These are phyloP conservation scores for Nepenthes gracilis DNA, from an alignment of 148 eudicot genomes.

Conservation along the genomic window DNA sequence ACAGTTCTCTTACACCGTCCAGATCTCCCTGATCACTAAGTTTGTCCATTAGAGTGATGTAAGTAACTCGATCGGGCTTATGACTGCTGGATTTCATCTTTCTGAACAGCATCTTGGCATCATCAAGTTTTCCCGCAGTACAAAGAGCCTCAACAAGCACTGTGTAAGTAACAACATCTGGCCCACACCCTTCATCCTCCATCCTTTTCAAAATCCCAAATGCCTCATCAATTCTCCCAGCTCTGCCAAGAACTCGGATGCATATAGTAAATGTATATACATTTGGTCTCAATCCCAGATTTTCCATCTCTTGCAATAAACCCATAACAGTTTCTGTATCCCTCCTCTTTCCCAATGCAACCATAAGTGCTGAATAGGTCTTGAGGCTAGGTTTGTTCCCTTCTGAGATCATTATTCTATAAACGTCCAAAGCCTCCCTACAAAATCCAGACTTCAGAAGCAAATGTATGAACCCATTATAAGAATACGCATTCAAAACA, in stretches of 20 bases:
- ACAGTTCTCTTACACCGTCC: slow-evolving; percentile 50
- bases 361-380: slow-evolving; percentile 96
- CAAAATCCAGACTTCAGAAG: slow-evolving; percentile 61
- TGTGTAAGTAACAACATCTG: slow-evolving; percentile 78
- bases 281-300: slow-evolving; percentile 77
- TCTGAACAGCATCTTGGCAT: slow-evolving; percentile 53
- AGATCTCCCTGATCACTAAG: slow-evolving; percentile 69
- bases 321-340: slow-evolving; percentile 67
- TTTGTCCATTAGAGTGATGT: slow-evolving; percentile 75
- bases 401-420: slow-evolving; percentile 59
- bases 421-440: slow-evolving; percentile 65
- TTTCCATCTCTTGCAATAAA: slow-evolving; percentile 72
- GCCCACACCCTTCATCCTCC: slow-evolving; percentile 72
- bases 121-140: slow-evolving; percentile 50
- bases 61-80: slow-evolving; percentile 87
- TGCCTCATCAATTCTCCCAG: slow-evolving; percentile 42
- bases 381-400: slow-evolving; percentile 82
- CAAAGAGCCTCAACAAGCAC: slow-evolving; percentile 86
- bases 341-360: slow-evolving; percentile 76
- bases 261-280: slow-evolving; percentile 88
- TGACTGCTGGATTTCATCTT: slow-evolving; percentile 71
- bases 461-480: slow-evolving; percentile 79
- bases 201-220: slow-evolving; percentile 36
- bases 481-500: slow-evolving; percentile 73
- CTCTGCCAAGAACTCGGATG: slow-evolving; percentile 64